Evolutionary conservation across 176 grass and related monocot genomes (phyloP).

Genomic region (Oryza brachyantha): DNA sequence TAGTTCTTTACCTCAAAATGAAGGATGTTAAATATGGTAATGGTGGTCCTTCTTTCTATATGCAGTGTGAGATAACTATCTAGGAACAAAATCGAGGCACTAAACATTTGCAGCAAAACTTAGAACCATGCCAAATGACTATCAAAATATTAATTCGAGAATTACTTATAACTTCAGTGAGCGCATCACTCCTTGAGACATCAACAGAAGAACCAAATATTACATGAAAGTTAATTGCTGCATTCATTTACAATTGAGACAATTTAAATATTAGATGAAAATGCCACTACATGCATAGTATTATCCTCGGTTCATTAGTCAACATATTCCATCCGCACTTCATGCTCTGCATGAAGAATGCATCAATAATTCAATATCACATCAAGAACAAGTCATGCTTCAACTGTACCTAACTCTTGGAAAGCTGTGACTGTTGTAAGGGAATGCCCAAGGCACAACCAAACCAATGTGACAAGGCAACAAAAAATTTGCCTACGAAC

Average conservation of each 20-base stretch:
- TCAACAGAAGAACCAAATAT: not conserved
- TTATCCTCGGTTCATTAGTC: not conserved
- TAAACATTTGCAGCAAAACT: not conserved
- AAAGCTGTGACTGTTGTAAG: slow-evolving; percentile 13
- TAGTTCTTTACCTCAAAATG: not conserved
- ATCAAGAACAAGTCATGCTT: not conserved
- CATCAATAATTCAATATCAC: slow-evolving; percentile 6
- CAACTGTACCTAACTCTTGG: slow-evolving; percentile 26
- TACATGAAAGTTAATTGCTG: slow-evolving; percentile 2
- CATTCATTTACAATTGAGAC: slow-evolving; percentile 2
- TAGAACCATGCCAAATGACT: not conserved
- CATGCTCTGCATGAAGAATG: not conserved
- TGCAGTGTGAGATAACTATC: slow-evolving; percentile 3
- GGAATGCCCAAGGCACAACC: not conserved
- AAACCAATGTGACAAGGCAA: slow-evolving; percentile 1
- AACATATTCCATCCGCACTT: not conserved
- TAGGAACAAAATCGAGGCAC: not conserved
- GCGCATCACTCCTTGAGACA: not conserved
- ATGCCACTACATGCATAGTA: not conserved
- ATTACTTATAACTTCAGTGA: not conserved
- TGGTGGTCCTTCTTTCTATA: not conserved
- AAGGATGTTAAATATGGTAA: not conserved
- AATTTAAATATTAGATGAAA: not conserved
- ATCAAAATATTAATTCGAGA: not conserved
- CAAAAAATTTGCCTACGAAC: not conserved